Conservation (phyloP, 176 grass and related monocot genomes). For the Musa beccarii region DNA sequence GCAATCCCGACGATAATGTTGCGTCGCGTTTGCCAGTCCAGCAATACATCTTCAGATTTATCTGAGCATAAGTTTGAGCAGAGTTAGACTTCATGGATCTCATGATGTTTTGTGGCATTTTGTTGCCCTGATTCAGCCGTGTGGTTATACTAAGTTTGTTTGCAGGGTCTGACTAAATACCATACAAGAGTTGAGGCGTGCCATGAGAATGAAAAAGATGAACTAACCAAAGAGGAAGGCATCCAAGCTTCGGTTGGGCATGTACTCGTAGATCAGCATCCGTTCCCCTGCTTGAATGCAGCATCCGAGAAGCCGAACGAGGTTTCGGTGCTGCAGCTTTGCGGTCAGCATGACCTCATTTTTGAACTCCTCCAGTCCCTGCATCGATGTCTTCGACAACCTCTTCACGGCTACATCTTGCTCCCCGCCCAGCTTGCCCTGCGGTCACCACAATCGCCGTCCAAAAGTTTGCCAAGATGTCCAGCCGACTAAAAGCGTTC, state of each 20-base stretch:
- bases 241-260: slow-evolving; percentile 43
- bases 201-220: too few relatives aligned
- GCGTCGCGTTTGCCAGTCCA: slow-evolving; percentile 35
- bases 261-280: slow-evolving; percentile 50
- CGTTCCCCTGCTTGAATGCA: slow-evolving; percentile 33
- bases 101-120: background rate
- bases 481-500: background rate
- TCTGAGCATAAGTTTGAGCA: slow-evolving; percentile 15
- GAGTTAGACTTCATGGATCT: background rate
- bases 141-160: background rate
- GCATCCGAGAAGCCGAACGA: slow-evolving; percentile 43
- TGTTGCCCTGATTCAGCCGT: background rate
- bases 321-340: slow-evolving; percentile 50
- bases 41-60: slow-evolving; percentile 10
- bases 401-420: slow-evolving; percentile 52
- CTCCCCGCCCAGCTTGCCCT: slow-evolving; percentile 36
- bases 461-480: too few relatives aligned
- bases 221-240: slow-evolving; percentile 42
- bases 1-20: slow-evolving; percentile 47
- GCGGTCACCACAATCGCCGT: background rate
- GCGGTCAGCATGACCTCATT: slow-evolving; percentile 44
- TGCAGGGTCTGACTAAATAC: too few relatives aligned
- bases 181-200: too few relatives aligned
- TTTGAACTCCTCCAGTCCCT: slow-evolving; percentile 28
- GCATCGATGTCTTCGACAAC: slow-evolving; percentile 16